phyloP scores from a whole-genome alignment of 768 basidiomycete genomes.

The Bullera alba region DNA sequence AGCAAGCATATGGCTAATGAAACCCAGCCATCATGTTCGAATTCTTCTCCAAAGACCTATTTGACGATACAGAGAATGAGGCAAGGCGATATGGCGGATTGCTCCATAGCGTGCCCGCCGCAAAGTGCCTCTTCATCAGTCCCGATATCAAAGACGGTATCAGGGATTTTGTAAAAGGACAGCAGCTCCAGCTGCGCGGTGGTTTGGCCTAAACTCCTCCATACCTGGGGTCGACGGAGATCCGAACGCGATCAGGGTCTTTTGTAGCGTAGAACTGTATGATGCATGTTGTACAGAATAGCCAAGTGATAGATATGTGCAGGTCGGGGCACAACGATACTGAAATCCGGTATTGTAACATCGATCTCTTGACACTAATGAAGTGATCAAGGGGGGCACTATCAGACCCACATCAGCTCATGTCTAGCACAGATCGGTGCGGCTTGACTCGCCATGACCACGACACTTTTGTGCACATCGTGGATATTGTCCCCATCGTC shows the following conservation, averaged over 20 bases:
- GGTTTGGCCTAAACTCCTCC: not conserved
- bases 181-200: conserved; percentile 20
- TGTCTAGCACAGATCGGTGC: no score
- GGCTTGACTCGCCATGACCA: conserved; percentile 37
- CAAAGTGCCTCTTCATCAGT: conserved; percentile 31
- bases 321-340: no score
- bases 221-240: no score
- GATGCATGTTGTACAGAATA: no score
- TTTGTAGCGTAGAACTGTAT: no score
- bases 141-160: conserved; percentile 31
- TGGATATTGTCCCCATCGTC: conserved; percentile 36
- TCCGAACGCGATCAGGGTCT: no score
- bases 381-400: no score
- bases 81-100: conserved; percentile 28
- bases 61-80: conserved; percentile 35
- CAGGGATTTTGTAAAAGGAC: conserved; percentile 27
- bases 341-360: no score
- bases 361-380: no score
- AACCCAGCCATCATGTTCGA: conserved; percentile 34
- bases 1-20: not conserved
- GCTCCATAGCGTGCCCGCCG: conserved; percentile 18
- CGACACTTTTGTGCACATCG: conserved; percentile 24
- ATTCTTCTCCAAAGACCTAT: conserved; percentile 43
- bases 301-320: no score
- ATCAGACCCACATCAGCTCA: no score